phyloP scores from a whole-genome alignment of 2,329 filamentous ascomycete species.

The Pseudogymnoascus sp. region DNA sequence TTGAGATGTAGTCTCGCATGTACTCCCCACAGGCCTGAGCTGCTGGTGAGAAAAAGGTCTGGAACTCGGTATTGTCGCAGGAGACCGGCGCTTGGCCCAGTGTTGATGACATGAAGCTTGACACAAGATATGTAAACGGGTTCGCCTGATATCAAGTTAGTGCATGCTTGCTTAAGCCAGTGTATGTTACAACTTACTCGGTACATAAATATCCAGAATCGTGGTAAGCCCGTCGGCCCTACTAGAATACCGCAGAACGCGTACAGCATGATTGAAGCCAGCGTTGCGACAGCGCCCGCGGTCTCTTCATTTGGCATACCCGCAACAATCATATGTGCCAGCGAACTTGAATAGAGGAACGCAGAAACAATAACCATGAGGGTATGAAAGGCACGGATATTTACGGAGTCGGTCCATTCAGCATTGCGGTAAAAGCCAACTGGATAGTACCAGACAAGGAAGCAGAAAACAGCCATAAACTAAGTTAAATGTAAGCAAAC shows the following conservation, averaged over 20 bases:
- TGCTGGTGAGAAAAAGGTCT: conserved; percentile 51
- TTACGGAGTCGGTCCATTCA: conserved; percentile 46
- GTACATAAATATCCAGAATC: conserved; percentile 80
- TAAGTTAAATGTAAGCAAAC: neutral
- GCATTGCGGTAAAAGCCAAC: conserved; percentile 67
- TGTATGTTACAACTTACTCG: conserved; percentile 36
- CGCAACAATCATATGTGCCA: conserved; percentile 68
- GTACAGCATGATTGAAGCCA: conserved; percentile 62
- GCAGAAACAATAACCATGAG: conserved; percentile 68
- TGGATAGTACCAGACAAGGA: conserved; percentile 74
- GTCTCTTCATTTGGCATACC: conserved; percentile 65
- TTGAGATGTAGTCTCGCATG: conserved; percentile 40
- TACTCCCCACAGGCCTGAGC: conserved; percentile 52
- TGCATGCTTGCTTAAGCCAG: neutral
- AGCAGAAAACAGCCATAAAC: conserved; percentile 54
- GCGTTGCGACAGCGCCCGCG: conserved; percentile 65
- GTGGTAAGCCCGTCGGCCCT: conserved; percentile 50
- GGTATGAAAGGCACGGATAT: conserved; percentile 65
- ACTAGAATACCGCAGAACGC: conserved; percentile 69
- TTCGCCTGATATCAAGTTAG: conserved; percentile 32
- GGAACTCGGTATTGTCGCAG: conserved; percentile 61
- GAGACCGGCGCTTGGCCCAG: conserved; percentile 56
- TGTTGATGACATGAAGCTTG: conserved; percentile 59
- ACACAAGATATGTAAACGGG: conserved; percentile 71
- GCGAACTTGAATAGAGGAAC: conserved; percentile 70